Evolutionary conservation across 1,284 basidiomycete species (phyloP).

Genomic region (Microbotryum violaceum): DNA sequence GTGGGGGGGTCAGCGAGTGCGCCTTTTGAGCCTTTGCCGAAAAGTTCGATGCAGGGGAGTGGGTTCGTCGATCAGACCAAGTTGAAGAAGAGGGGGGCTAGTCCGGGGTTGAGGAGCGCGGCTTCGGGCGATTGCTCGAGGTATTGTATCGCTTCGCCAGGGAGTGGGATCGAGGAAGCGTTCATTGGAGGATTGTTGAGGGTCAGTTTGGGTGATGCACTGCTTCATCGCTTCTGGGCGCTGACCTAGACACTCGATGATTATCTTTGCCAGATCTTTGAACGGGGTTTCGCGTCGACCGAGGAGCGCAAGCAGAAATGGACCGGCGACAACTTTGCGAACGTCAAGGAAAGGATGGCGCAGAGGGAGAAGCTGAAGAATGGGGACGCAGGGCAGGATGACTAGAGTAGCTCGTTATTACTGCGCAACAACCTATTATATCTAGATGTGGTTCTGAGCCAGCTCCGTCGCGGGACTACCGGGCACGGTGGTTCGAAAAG

Average conservation of each 20-base stretch:
- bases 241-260: background rate
- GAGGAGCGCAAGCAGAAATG: conserved; percentile 6
- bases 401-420: background rate
- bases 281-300: conserved; percentile 5
- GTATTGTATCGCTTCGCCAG: conserved; percentile 36
- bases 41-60: background rate
- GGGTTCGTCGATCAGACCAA: conserved; percentile 5
- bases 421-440: background rate
- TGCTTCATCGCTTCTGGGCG: background rate
- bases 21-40: background rate
- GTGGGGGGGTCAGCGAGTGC: conserved; percentile 26
- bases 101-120: conserved; percentile 9
- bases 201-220: conserved; percentile 2
- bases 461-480: background rate
- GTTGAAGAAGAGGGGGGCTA: background rate
- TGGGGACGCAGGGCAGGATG: background rate
- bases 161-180: conserved; percentile 31
- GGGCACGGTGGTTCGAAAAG: too few relatives aligned
- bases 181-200: conserved; percentile 33
- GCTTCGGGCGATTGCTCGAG: conserved; percentile 32
- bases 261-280: background rate
- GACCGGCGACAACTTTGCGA: conserved; percentile 17
- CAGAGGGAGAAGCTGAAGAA: background rate
- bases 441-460: background rate
- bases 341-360: conserved; percentile 11